phyloP scores from a whole-genome alignment of 176 grass and related monocot species.

The Lolium perenne region DNA sequence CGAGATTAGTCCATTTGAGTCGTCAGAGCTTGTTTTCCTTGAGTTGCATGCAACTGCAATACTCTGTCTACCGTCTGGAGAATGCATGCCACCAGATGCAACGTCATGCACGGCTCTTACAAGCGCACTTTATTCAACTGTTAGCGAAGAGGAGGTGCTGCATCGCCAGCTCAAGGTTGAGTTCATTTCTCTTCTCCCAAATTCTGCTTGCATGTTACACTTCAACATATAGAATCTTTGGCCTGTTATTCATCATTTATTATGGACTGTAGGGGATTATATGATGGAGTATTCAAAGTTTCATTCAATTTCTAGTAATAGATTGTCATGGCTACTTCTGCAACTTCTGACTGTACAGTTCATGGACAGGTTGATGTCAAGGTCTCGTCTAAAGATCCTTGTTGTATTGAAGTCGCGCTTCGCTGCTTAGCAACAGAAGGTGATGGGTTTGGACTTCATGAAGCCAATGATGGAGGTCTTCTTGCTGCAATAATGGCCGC shows the following conservation, averaged over 20 bases:
- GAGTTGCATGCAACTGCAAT: slow-evolving; percentile 90
- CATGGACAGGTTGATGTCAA: slow-evolving; percentile 70
- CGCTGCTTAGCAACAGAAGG: slow-evolving; percentile 74
- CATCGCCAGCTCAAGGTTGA: slow-evolving; percentile 75
- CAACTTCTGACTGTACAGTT: slow-evolving; percentile 28
- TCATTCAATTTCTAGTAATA: background rate
- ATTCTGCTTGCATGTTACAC: slow-evolving; percentile 18
- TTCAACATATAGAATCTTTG: background rate
- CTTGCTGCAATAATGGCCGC: slow-evolving; percentile 82
- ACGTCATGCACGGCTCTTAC: slow-evolving; percentile 90
- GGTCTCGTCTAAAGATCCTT: slow-evolving; percentile 71
- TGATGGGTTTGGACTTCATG: slow-evolving; percentile 86
- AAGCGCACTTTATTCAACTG: slow-evolving; percentile 87
- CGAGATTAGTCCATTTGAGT: slow-evolving; percentile 59
- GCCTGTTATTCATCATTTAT: background rate
- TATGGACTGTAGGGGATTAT: background rate
- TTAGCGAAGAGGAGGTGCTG: slow-evolving; percentile 81
- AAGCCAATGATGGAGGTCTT: slow-evolving; percentile 88
- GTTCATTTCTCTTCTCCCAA: background rate
- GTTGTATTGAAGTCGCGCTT: slow-evolving; percentile 81
- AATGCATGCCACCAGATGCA: slow-evolving; percentile 85
- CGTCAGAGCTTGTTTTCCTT: slow-evolving; percentile 64
- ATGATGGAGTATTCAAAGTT: slow-evolving; percentile 8
- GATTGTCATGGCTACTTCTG: slow-evolving; percentile 13
- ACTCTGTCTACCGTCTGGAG: slow-evolving; percentile 87